Percentiles rank a stretch among this genome's conserved stretches.
These are phyloP conservation scores for Taxillus chinensis DNA, from an alignment of 164 flowering plant genomes.

Conservation along the genomic window DNA sequence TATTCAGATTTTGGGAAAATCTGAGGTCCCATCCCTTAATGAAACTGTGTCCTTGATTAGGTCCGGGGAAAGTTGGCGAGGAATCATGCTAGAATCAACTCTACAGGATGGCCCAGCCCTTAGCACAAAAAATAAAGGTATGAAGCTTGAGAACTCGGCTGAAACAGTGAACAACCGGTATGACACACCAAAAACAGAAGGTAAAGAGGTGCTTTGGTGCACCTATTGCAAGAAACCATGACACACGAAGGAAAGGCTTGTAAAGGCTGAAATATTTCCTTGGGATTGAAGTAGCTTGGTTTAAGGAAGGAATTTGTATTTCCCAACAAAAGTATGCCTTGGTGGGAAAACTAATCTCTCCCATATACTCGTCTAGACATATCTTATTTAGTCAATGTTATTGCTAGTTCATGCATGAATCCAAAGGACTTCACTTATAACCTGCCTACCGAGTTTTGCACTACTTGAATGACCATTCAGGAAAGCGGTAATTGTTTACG, in stretches of 20 bases:
- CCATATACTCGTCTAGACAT: too few relatives aligned
- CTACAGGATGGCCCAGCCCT: too few relatives aligned
- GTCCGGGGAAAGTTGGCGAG: background rate
- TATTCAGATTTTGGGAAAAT: slow-evolving; percentile 3
- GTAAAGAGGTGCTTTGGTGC: background rate
- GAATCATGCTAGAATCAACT: slow-evolving; percentile 3
- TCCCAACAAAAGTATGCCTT: too few relatives aligned
- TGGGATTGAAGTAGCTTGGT: too few relatives aligned
- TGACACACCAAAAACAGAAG: background rate
- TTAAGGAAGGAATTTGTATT: too few relatives aligned
- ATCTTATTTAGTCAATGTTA: too few relatives aligned
- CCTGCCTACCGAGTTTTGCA: too few relatives aligned
- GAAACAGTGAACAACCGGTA: background rate
- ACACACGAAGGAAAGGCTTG: background rate
- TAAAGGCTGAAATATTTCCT: too few relatives aligned
- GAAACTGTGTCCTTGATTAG: background rate
- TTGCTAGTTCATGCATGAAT: background rate
- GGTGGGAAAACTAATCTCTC: too few relatives aligned
- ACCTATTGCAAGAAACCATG: slow-evolving; percentile 2
- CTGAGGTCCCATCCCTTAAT: background rate
- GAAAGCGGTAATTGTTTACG: too few relatives aligned
- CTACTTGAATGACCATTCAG: too few relatives aligned
- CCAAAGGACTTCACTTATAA: background rate
- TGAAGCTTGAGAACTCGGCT: background rate
- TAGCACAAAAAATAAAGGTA: background rate